Percentiles rank a stretch among this genome's conserved stretches.
These are phyloP conservation scores for Xylaria sp. DNA, from an alignment of 2,329 filamentous ascomycete genomes.

Conservation along the genomic window DNA sequence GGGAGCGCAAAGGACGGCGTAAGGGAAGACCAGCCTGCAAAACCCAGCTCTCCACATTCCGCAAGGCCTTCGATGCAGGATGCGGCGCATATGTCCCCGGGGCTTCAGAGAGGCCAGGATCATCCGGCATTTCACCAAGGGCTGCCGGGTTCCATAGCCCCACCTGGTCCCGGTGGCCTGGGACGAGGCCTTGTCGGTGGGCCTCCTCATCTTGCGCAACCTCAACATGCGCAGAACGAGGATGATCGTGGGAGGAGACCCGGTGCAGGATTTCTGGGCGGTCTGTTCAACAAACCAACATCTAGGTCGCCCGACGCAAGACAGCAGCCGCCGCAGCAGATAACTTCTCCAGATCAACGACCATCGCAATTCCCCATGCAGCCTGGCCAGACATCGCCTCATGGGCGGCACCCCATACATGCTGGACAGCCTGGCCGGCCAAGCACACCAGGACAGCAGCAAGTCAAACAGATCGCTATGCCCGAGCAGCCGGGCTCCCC, in stretches of 20 bases:
- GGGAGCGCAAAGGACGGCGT: slow-evolving; percentile 33
- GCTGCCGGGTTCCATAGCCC: slow-evolving; percentile 12
- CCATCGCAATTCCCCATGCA: slow-evolving; percentile 26
- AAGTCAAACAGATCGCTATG: slow-evolving; percentile 5
- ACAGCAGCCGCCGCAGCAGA: slow-evolving; percentile 24
- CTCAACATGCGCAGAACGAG: slow-evolving; percentile 28
- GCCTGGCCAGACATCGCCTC: slow-evolving; percentile 25
- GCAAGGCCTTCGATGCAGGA: slow-evolving; percentile 28
- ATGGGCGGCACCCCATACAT: slow-evolving; percentile 32
- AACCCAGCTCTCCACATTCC: slow-evolving; percentile 12
- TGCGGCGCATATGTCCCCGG: slow-evolving; percentile 14
- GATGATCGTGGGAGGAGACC: slow-evolving; percentile 31
- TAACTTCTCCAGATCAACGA: slow-evolving; percentile 16
- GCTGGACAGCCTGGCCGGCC: slow-evolving; percentile 27
- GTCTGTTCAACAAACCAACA: slow-evolving; percentile 33
- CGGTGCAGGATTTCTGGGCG: slow-evolving; percentile 30
- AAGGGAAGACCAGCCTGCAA: slow-evolving; percentile 35
- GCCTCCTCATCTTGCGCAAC: slow-evolving; percentile 15
- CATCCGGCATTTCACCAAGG: slow-evolving; percentile 10
- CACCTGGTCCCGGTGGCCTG: slow-evolving; percentile 12
- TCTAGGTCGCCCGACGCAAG: slow-evolving; percentile 32
- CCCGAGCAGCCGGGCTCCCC: slow-evolving; percentile 8
- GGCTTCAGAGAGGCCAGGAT: slow-evolving; percentile 11
- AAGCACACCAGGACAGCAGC: slow-evolving; percentile 19
- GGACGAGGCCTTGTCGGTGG: slow-evolving; percentile 20